Base-by-base conservation (phyloP, 345 rosid species). In the Lepidium aucheri region DNA sequence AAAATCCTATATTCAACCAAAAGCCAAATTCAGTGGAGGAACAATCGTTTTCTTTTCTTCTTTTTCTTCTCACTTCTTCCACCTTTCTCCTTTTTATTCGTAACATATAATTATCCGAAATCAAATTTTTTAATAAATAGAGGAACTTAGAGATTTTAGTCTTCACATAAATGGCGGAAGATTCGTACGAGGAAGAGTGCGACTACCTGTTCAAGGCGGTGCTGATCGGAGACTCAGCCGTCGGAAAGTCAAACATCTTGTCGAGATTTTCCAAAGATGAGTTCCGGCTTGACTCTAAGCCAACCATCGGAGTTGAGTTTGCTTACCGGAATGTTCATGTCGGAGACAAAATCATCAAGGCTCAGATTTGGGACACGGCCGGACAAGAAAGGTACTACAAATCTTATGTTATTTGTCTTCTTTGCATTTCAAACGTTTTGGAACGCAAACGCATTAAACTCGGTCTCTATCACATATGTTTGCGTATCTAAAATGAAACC, bases 361-460 rank as follows among this genome's bases (percentile, higher is more conserved):
- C 95, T 68, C 97, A 90, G 69, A 83, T 90, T 73, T 90, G 97
- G 97, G 97, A 90, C 75, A 90, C 97, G 2, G 97, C 97, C n/a
- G 95, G 97, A n/a, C 97, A 90, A 76, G 97, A 90, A 83, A 90
- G 97, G 97, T 90, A 83, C 7, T 58, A 28, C 1, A 36, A 28
- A 28, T 0, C 32, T 28, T 28, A 16, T 17, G 6, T 36, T 34
- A 8, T 22, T 1, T 45, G n/a, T 18, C 28, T 18, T 45, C 0
- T 44, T 9, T n/a, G 71, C 45, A 54, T 66, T 66, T 66, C 1
- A 28, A 5, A 53, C 70, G 45, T 66, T 43, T 57, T 0, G 14
- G 14, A 38, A 32, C 16, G 43, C 45, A 49, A 20, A 14, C 36
- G 45, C 42, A 46, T 10, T 39, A 45, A 45, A 54, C 49, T 34